phyloP scores from a whole-genome alignment of 108 stramenopile genomes.

The Pseudonitzschia delicatissima region DNA sequence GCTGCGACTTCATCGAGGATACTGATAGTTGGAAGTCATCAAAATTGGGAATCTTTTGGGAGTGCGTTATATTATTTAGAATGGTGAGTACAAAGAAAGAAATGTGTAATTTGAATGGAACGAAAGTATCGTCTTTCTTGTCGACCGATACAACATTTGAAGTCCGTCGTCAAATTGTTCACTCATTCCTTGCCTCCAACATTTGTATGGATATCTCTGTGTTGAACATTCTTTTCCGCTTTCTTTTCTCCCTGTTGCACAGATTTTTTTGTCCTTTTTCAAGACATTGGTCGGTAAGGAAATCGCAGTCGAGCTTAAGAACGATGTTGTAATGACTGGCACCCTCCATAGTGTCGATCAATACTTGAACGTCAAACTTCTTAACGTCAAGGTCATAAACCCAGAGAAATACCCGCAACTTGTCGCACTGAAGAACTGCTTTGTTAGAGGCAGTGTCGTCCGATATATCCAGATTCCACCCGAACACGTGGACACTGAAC shows the following conservation, averaged over 20 bases:
- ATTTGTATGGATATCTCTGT: too few species aligned
- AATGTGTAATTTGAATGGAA: too few species aligned
- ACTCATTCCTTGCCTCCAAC: too few species aligned
- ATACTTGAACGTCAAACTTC: conserved; percentile 97
- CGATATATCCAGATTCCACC: conserved; percentile 97
- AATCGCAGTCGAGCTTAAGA: conserved; percentile 98
- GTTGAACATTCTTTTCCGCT: too few species aligned
- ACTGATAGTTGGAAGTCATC: too few species aligned
- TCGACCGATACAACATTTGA: too few species aligned
- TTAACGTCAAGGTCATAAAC: conserved; percentile 88
- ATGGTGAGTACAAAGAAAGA: too few species aligned
- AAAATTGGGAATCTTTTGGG: too few species aligned
- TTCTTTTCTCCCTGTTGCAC: not conserved
- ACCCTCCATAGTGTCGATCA: conserved; percentile 97
- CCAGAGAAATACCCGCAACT: conserved; percentile 84
- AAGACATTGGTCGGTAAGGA: conserved; percentile 99
- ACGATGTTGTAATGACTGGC: conserved; percentile 95
- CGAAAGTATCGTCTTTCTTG: too few species aligned
- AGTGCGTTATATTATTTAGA: too few species aligned
- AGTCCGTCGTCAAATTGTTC: too few species aligned
- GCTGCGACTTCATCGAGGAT: too few species aligned
- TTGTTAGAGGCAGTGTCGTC: conserved; percentile 97
- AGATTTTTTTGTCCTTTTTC: conserved; percentile 99
- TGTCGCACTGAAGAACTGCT: conserved; percentile 91
- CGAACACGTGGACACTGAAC: conserved; percentile 94